Evolutionary conservation across 208 protist species (phyloP), one percentile per base, ranked within the genome.

Genomic region (Angomonas ambiguus): DNA sequence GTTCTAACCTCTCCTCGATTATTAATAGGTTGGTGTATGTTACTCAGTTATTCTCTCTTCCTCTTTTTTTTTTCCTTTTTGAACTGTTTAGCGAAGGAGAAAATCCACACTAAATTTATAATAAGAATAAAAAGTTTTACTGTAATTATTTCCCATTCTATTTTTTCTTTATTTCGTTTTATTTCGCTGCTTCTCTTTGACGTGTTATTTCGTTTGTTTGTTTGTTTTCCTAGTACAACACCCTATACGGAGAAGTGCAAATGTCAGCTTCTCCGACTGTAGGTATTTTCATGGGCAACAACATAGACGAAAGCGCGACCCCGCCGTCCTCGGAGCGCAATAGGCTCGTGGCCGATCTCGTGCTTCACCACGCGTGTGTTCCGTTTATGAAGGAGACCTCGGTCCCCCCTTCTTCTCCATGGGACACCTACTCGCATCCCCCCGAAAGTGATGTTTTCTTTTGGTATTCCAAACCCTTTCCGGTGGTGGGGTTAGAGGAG

Each of bases 331-430:
- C 62, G 28, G 69, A 85, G 63, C 74, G 72, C 33, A 80, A 79
- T 58, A 67, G 75, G 5, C 53, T 76, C 35, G 51, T 85, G 1
- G 56, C 60, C 10, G 79, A 85, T 48, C 58, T 85, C 57, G 28
- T 85, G 49, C 75, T 71, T 11, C 72, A 81, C 57, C 81, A 85
- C 57, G 64, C 69, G 1, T 85, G 75, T 41, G 20, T 35, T 13
- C 61, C 68, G 24, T 80, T 85, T 45, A 1, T 72, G 25, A 18
- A 45, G 8, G 31, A 10, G 28, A n/a, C 56, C 18, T n/a, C n/a
- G n/a, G n/a, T n/a, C n/a, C n/a, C n/a, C n/a, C n/a, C n/a, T n/a
- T n/a, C n/a, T 38, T 45, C 27, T 20, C 31, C 45, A 11, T 63
- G 58, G 34, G 42, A 32, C n/a, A 38, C 22, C 35, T 5, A 22